Evolutionary conservation across 139 green algal species (phyloP).

Genomic region (Micromonas commoda): DNA sequence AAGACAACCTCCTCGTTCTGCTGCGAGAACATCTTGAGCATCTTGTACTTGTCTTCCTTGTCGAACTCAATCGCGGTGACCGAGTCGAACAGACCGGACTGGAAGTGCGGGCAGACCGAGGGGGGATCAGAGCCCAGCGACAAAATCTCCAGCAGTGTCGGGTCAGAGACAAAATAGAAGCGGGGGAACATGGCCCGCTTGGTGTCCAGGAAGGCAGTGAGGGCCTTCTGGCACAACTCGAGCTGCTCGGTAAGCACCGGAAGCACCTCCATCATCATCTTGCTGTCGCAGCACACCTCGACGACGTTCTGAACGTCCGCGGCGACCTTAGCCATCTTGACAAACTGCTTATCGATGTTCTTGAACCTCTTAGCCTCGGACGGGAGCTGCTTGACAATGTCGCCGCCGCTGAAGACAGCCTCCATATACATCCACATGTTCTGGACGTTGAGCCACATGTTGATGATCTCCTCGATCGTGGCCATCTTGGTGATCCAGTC

Average conservation of each 20-base stretch:
- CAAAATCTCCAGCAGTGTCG: conserved; percentile 73
- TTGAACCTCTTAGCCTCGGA: conserved; percentile 76
- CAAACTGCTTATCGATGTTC: conserved; percentile 63
- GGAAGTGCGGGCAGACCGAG: conserved; percentile 73
- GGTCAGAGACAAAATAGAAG: conserved; percentile 85
- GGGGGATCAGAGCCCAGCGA: conserved; percentile 60
- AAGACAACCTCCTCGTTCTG: conserved; percentile 82
- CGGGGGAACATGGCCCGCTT: conserved; percentile 72
- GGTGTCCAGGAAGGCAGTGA: conserved; percentile 73
- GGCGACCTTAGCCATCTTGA: conserved; percentile 70
- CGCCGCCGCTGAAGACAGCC: conserved; percentile 73
- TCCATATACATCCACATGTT: conserved; percentile 82
- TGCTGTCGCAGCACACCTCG: conserved; percentile 59
- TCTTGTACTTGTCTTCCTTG: conserved; percentile 62
- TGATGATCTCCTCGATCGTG: conserved; percentile 70
- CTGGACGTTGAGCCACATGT: conserved; percentile 69
- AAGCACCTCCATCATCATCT: conserved; percentile 48
- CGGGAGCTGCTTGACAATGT: conserved; percentile 76
- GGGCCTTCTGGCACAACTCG: conserved; percentile 74
- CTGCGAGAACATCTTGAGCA: conserved; percentile 68
- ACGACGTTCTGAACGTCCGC: conserved; percentile 63
- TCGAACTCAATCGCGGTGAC: conserved; percentile 66
- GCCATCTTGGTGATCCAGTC: conserved; percentile 70
- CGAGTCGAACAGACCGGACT: conserved; percentile 87
- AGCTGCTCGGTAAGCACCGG: conserved; percentile 55